These are phyloP conservation scores for Carex cristatella DNA, from an alignment of 176 grass and related monocot genomes.

Conservation along the genomic window DNA sequence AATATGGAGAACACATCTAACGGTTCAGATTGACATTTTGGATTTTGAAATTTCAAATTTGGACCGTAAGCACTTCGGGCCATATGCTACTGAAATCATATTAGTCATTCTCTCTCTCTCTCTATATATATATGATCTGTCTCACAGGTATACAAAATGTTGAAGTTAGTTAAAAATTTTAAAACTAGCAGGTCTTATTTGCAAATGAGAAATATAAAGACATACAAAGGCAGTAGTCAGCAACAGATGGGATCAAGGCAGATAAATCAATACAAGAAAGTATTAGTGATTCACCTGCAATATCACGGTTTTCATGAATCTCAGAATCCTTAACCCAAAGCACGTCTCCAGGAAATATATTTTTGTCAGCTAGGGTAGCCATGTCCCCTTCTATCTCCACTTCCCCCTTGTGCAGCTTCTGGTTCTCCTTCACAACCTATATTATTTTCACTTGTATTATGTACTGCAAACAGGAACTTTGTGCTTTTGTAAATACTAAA, in stretches of 20 bases:
- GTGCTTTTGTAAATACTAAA: background rate
- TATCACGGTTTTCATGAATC: conserved; percentile 90
- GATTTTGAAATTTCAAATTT: too few species aligned
- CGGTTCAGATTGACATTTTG: too few species aligned
- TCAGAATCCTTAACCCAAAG: conserved; percentile 87
- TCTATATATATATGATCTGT: background rate
- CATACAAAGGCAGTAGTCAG: background rate
- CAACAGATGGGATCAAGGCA: background rate
- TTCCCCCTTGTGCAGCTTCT: conserved; percentile 90
- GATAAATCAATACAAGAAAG: background rate
- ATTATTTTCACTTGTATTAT: conserved; percentile 9
- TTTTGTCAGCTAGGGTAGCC: conserved; percentile 80
- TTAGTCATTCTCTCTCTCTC: too few species aligned
- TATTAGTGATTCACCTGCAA: conserved; percentile 59
- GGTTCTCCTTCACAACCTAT: conserved; percentile 98
- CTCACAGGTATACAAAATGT: background rate
- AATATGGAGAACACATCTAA: too few species aligned
- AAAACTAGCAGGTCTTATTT: background rate
- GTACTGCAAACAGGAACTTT: conserved; percentile 12
- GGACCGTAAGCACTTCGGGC: too few species aligned
- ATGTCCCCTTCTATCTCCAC: conserved; percentile 80
- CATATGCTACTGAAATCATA: too few species aligned
- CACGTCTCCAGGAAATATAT: conserved; percentile 91
- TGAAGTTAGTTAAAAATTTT: background rate
- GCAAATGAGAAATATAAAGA: background rate